phyloP scores from a whole-genome alignment of 2,329 filamentous ascomycete genomes.

The Mycosphaerella sp. region DNA sequence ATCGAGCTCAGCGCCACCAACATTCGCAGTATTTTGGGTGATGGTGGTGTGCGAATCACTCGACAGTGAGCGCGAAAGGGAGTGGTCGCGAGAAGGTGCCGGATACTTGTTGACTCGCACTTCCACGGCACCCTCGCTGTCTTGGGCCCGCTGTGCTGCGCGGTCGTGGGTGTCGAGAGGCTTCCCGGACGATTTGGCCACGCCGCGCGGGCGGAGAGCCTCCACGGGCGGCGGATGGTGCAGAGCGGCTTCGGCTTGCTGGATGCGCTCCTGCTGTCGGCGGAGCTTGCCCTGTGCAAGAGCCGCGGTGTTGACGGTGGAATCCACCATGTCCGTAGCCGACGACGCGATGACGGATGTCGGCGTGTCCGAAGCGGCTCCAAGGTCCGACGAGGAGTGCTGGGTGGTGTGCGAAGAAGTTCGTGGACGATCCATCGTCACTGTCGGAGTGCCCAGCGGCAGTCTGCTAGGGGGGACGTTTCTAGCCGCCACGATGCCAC shows the following conservation, averaged over 20 bases:
- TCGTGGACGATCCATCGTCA: constrained; percentile 5
- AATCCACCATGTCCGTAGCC: not conserved
- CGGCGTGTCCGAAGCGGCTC: not conserved
- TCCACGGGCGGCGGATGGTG: constrained; percentile 11
- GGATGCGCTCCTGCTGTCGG: constrained; percentile 31
- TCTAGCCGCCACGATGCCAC: constrained; percentile 3
- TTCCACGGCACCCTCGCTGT: constrained; percentile 19
- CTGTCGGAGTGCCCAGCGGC: constrained; percentile 25
- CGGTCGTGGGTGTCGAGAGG: constrained; percentile 23
- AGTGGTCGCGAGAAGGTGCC: constrained; percentile 22
- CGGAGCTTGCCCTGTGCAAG: constrained; percentile 30
- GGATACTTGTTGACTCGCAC: constrained; percentile 31
- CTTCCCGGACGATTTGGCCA: constrained; percentile 25
- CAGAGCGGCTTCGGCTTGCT: constrained; percentile 28
- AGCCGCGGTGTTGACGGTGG: constrained; percentile 11
- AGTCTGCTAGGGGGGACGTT: constrained; percentile 24
- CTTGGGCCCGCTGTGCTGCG: not conserved
- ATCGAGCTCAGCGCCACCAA: constrained; percentile 15
- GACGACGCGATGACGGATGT: not conserved
- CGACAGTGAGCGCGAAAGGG: constrained; percentile 26
- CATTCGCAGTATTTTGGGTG: constrained; percentile 4
- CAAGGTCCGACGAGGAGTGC: constrained; percentile 5
- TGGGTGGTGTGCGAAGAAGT: constrained; percentile 2
- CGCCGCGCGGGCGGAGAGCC: constrained; percentile 18
- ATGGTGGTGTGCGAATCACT: constrained; percentile 24